Evolutionary conservation across 1,284 basidiomycete species (phyloP), one percentile per base, ranked within the genome.

Genomic region (Cryptococcus maquisensis): DNA sequence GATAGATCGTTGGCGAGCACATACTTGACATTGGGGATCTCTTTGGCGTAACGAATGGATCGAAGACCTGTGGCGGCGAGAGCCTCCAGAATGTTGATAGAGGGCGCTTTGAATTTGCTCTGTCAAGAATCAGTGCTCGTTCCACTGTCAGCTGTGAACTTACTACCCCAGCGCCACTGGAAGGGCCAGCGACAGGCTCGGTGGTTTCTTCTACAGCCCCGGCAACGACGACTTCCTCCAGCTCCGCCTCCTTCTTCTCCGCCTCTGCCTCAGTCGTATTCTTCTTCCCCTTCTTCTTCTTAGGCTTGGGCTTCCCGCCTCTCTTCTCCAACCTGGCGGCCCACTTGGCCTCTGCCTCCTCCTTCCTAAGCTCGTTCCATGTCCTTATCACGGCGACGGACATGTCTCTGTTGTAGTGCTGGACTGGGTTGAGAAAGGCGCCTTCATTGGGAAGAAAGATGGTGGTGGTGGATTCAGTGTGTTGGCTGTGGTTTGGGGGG

Each of bases 361-460:
- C 79, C 69, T 84, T 81, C 74, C 86, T 87, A 57, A 81, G 79
- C 61, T 78, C 81, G 69, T 91, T 84, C 59, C 85, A 67, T 42
- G 85, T 80, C 64, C 93, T 85, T 57, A 98, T 98, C 59, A 87
- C 88, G 7, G 93, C 88, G 36, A 96, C 86, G 61, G 88, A 92
- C 51, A 93, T 76, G 76, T 98, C 95, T 42, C 96, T 83, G 77
- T 99, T 99, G 81, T 97, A 99, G 75, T 99, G 92, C 69, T 99
- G 95, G 7, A 98, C 89, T 2, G 96, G 95, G 71, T 99, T 99
- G 56, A 98, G 79, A 77, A 99, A 99, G 1, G 91, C 88, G 66
- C 89, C 85, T 52, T 78, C 78, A 44, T 85, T 81, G 1, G 87
- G 85, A 10, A 92, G 79, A 54, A 95, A 81, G 66, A 95, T 88